Percentiles rank a stretch among this genome's conserved stretches.
These are phyloP conservation scores for Termitomyces sp. DNA, from an alignment of 768 basidiomycete genomes.

Conservation along the genomic window DNA sequence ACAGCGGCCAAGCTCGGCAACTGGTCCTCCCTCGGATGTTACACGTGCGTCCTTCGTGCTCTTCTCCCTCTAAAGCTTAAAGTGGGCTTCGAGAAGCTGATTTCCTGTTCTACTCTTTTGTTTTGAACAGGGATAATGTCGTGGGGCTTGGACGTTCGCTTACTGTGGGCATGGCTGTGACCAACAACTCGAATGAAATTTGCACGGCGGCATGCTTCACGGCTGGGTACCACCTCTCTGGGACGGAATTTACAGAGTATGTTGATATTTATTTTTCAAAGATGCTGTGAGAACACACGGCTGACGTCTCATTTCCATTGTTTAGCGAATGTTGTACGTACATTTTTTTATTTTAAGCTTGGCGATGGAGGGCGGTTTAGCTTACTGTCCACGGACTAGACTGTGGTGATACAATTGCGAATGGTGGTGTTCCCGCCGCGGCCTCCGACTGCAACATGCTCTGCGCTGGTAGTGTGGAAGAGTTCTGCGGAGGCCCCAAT, in stretches of 20 bases:
- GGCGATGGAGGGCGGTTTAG: neutral
- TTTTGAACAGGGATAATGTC: slow-evolving; percentile 34
- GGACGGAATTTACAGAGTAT: slow-evolving; percentile 33
- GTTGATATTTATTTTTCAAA: slow-evolving; percentile 20
- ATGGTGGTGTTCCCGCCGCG: slow-evolving; percentile 40
- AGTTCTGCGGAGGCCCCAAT: slow-evolving; percentile 72
- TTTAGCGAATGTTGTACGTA: slow-evolving; percentile 50
- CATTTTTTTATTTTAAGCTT: slow-evolving; percentile 6
- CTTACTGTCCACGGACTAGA: slow-evolving; percentile 24
- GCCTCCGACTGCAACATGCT: slow-evolving; percentile 60
- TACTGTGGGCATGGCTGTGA: slow-evolving; percentile 25
- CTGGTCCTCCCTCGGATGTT: slow-evolving; percentile 74
- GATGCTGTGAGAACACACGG: neutral
- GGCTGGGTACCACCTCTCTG: slow-evolving; percentile 35
- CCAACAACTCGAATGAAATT: slow-evolving; percentile 42
- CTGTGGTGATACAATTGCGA: slow-evolving; percentile 42
- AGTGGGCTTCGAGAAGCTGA: slow-evolving; percentile 31
- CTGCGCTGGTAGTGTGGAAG: slow-evolving; percentile 55
- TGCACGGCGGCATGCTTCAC: slow-evolving; percentile 61
- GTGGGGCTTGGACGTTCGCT: slow-evolving; percentile 36
- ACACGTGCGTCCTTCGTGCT: slow-evolving; percentile 38
- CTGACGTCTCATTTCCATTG: slow-evolving; percentile 25
- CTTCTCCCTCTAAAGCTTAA: slow-evolving; percentile 7
- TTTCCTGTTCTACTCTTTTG: slow-evolving; percentile 26
- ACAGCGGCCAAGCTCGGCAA: slow-evolving; percentile 50